Conservation (phyloP, 441 rosid genomes). For the Dalechampia spathulata region DNA sequence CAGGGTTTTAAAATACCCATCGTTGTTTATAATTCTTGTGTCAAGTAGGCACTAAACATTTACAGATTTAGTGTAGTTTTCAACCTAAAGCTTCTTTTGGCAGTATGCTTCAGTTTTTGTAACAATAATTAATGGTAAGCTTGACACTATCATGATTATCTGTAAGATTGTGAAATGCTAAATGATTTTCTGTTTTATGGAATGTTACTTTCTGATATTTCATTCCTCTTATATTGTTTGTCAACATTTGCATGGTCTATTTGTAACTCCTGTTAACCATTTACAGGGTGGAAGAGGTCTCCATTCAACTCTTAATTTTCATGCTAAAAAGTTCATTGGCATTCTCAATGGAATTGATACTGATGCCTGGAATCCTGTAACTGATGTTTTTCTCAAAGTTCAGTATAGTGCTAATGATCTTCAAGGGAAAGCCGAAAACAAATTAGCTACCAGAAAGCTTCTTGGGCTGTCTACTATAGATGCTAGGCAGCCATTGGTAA, state of each 20-base stretch:
- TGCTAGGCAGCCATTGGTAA: slow-evolving; percentile 72
- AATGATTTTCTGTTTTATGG: too few relatives aligned
- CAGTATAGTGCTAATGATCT: slow-evolving; percentile 74
- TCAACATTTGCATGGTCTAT: slow-evolving; percentile 4
- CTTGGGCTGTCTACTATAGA: slow-evolving; percentile 71
- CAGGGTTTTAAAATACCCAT: too few relatives aligned
- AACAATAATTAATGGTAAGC: too few relatives aligned
- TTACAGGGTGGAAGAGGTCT: slow-evolving; percentile 89
- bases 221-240: neutral
- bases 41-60: too few relatives aligned
- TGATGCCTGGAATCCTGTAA: slow-evolving; percentile 87
- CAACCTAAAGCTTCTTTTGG: too few relatives aligned
- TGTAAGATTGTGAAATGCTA: too few relatives aligned
- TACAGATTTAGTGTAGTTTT: too few relatives aligned
- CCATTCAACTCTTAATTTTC: slow-evolving; percentile 75
- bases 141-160: too few relatives aligned
- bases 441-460: slow-evolving; percentile 49
- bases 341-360: slow-evolving; percentile 90
- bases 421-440: slow-evolving; percentile 85
- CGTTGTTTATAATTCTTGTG: too few relatives aligned
- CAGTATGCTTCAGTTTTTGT: too few relatives aligned
- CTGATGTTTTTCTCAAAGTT: slow-evolving; percentile 64
- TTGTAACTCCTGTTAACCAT: slow-evolving; percentile 10
- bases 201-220: too few relatives aligned
- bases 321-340: slow-evolving; percentile 83